phyloP scores from a whole-genome alignment of 139 green algal species.

The Chlorella vulgaris region DNA sequence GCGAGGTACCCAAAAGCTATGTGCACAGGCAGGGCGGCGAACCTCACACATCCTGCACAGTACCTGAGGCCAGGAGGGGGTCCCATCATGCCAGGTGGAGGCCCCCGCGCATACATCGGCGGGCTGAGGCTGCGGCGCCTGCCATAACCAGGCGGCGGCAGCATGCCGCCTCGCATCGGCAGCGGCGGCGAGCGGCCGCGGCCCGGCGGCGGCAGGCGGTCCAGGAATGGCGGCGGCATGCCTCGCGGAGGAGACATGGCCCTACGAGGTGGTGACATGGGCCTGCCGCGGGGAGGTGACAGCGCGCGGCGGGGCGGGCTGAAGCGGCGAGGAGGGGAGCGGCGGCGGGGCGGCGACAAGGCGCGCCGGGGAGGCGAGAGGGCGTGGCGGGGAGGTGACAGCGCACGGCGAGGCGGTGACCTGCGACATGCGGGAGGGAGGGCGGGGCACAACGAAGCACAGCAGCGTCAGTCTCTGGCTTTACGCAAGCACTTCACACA shows the following conservation, averaged over 20 bases:
- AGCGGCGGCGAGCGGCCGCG: constrained; percentile 11
- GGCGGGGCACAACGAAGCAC: too few species aligned
- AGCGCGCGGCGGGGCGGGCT: constrained; percentile 10
- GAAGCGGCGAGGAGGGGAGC: constrained; percentile 8
- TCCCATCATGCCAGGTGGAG: constrained; percentile 14
- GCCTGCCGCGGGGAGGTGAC: neutral
- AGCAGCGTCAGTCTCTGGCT: too few species aligned
- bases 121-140: constrained; percentile 14
- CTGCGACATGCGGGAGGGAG: too few species aligned
- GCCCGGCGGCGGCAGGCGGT: constrained; percentile 2
- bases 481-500: too few species aligned
- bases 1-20: too few species aligned
- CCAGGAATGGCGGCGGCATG: neutral
- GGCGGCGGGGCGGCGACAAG: neutral
- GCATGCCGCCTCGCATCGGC: constrained; percentile 2
- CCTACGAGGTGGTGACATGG: neutral
- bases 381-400: neutral
- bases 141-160: constrained; percentile 7
- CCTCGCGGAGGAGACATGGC: neutral
- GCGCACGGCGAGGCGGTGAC: constrained; percentile 4
- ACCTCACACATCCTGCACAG: neutral
- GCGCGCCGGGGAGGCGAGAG: neutral
- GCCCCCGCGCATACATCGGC: neutral
- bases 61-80: neutral
- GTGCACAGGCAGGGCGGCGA: too few species aligned